Evolutionary conservation across 2,329 filamentous ascomycete genomes (phyloP).

Genomic region (Paracoccidioides brasiliensis): DNA sequence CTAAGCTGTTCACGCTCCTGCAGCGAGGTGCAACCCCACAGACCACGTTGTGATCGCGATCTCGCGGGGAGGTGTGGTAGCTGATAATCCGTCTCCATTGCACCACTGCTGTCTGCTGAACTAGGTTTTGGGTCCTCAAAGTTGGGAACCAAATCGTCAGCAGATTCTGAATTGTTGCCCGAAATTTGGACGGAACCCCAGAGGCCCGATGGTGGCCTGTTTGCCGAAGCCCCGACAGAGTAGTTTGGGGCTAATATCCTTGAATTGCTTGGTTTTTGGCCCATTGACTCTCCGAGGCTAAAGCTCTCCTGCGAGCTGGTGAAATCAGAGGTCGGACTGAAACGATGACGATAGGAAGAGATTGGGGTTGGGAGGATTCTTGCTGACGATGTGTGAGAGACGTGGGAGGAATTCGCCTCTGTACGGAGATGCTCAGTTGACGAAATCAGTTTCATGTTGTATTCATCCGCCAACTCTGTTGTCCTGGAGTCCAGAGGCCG

Average conservation of each 20-base stretch:
- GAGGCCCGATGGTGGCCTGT: conserved; percentile 19
- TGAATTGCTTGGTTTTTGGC: neutral
- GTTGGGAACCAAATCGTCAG: conserved; percentile 26
- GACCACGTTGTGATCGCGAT: conserved; percentile 20
- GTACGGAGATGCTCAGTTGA: conserved; percentile 49
- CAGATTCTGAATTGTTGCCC: conserved; percentile 12
- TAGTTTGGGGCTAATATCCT: neutral
- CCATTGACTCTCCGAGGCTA: conserved; percentile 12
- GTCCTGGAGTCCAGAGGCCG: conserved; percentile 5
- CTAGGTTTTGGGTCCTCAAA: conserved; percentile 17
- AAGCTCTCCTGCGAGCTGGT: conserved; percentile 16
- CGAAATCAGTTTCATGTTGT: conserved; percentile 46
- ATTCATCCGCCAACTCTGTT: conserved; percentile 31
- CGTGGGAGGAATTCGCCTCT: conserved; percentile 23
- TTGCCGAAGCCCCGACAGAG: neutral
- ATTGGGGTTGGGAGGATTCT: conserved; percentile 15
- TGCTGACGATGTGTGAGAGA: conserved; percentile 15
- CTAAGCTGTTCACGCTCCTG: conserved; percentile 1
- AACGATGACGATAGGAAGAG: conserved; percentile 22
- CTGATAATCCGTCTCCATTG: neutral
- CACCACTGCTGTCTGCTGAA: neutral
- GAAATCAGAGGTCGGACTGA: conserved; percentile 17
- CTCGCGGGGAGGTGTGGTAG: conserved; percentile 17
- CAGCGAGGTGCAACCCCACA: conserved; percentile 25
- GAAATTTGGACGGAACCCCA: conserved; percentile 23